Conservation (phyloP, 1,284 basidiomycete species). For the Ganoderma leucocontextum region DNA sequence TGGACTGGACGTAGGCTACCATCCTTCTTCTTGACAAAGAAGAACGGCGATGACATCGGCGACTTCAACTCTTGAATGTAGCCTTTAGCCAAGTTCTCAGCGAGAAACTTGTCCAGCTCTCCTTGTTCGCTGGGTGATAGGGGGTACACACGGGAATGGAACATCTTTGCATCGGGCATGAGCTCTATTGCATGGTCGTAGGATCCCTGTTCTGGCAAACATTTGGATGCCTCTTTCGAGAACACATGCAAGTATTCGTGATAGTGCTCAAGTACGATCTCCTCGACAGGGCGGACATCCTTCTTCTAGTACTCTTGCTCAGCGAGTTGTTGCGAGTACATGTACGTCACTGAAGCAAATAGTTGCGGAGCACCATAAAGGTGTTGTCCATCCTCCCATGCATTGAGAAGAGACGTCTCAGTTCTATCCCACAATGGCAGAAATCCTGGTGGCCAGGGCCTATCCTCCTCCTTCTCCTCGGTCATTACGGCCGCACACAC, state of each 20-base stretch:
- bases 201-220: neutral
- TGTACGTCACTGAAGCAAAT: neutral
- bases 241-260: no score
- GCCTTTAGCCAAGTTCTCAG: slow-evolving; percentile 41
- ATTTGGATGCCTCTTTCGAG: neutral
- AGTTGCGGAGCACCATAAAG: neutral
- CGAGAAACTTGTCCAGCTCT: slow-evolving; percentile 34
- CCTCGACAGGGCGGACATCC: neutral
- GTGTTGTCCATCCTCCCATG: neutral
- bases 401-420: neutral
- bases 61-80: slow-evolving; percentile 38
- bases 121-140: slow-evolving; percentile 3
- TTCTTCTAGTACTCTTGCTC: slow-evolving; percentile 5
- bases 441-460: neutral
- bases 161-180: slow-evolving; percentile 5
- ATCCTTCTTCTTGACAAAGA: slow-evolving; percentile 54
- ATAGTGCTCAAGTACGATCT: no score
- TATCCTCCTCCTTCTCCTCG: neutral
- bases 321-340: slow-evolving; percentile 6
- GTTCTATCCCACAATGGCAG: neutral
- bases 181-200: slow-evolving; percentile 23
- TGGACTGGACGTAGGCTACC: slow-evolving; percentile 38
- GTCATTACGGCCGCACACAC: neutral
- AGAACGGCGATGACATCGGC: slow-evolving; percentile 41
- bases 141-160: slow-evolving; percentile 14